phyloP scores from a whole-genome alignment of 768 basidiomycete genomes.

The Xerocomellus chrysenteron region DNA sequence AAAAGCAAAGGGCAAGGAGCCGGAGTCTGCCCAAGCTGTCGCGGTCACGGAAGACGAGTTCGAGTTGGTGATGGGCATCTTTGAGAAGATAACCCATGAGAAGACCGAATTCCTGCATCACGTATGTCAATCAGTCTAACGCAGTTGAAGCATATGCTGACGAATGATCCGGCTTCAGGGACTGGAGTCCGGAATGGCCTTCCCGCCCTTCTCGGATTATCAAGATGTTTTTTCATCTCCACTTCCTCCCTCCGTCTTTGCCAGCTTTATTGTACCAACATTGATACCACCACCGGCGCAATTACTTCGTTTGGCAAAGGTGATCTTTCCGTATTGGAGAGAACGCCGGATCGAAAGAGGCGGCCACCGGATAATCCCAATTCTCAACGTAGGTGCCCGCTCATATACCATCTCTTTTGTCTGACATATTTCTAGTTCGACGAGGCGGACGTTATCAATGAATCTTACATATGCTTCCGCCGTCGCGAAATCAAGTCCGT shows the following conservation, averaged over 20 bases:
- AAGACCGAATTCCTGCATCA: slow-evolving; percentile 88
- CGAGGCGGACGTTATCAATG: slow-evolving; percentile 84
- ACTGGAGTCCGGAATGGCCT: slow-evolving; percentile 64
- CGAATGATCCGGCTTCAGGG: slow-evolving; percentile 38
- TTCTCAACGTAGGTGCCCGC: slow-evolving; percentile 67
- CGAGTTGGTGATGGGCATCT: slow-evolving; percentile 91
- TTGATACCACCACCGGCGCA: slow-evolving; percentile 65
- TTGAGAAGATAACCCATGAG: slow-evolving; percentile 89
- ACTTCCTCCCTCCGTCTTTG: slow-evolving; percentile 62
- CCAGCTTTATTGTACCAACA: slow-evolving; percentile 62
- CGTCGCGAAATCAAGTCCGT: slow-evolving; percentile 91
- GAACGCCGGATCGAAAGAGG: slow-evolving; percentile 75
- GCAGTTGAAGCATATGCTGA: background rate
- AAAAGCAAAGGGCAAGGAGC: slow-evolving; percentile 84
- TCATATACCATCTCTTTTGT: background rate
- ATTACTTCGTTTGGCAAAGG: slow-evolving; percentile 67
- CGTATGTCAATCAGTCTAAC: slow-evolving; percentile 46
- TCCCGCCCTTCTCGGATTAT: slow-evolving; percentile 73
- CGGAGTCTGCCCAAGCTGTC: slow-evolving; percentile 62
- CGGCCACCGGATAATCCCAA: slow-evolving; percentile 85
- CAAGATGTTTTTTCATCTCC: slow-evolving; percentile 63
- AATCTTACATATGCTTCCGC: slow-evolving; percentile 97
- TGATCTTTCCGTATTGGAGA: slow-evolving; percentile 88
- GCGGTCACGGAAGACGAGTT: slow-evolving; percentile 88
- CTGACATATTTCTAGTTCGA: slow-evolving; percentile 55